Evolutionary conservation across 129 eudicot genomes (phyloP).

Genomic region (Chrysanthemum seticuspe): DNA sequence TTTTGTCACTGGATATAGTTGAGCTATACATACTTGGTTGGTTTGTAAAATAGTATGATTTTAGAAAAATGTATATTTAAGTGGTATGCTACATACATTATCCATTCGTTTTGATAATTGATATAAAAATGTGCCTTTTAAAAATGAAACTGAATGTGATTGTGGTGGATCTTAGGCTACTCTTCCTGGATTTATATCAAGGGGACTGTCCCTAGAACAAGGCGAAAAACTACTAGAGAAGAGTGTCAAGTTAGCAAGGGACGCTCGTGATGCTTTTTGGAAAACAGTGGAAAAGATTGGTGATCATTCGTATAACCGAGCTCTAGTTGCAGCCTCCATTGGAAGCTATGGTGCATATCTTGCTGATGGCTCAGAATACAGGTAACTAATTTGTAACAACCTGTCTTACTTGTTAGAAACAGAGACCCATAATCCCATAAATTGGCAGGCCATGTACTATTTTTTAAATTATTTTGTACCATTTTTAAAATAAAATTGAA

Average conservation of each 20-base stretch:
- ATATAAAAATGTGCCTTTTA: neutral
- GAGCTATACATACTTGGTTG: too few species aligned
- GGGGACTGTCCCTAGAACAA: slow-evolving; percentile 74
- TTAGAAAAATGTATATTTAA: too few species aligned
- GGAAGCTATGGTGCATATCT: slow-evolving; percentile 98
- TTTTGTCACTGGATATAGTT: too few species aligned
- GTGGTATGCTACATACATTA: too few species aligned
- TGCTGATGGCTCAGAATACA: slow-evolving; percentile 98
- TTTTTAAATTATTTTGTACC: too few species aligned
- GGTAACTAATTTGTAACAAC: slow-evolving; percentile 32
- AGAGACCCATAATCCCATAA: too few species aligned
- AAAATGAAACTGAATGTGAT: neutral
- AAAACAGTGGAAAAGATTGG: slow-evolving; percentile 30
- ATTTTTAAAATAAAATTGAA: too few species aligned
- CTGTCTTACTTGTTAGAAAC: too few species aligned
- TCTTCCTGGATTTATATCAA: slow-evolving; percentile 74
- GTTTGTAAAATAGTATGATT: too few species aligned
- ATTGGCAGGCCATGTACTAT: too few species aligned
- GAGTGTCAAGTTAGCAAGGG: slow-evolving; percentile 65
- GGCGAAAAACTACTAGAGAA: slow-evolving; percentile 56
- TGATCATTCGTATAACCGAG: slow-evolving; percentile 51
- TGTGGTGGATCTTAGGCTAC: slow-evolving; percentile 52
- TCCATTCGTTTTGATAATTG: too few species aligned
- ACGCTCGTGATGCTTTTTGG: slow-evolving; percentile 79
- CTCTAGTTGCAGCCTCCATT: slow-evolving; percentile 87